Conservation (phyloP, 2,329 filamentous ascomycete genomes). For the Fusarium citri region DNA sequence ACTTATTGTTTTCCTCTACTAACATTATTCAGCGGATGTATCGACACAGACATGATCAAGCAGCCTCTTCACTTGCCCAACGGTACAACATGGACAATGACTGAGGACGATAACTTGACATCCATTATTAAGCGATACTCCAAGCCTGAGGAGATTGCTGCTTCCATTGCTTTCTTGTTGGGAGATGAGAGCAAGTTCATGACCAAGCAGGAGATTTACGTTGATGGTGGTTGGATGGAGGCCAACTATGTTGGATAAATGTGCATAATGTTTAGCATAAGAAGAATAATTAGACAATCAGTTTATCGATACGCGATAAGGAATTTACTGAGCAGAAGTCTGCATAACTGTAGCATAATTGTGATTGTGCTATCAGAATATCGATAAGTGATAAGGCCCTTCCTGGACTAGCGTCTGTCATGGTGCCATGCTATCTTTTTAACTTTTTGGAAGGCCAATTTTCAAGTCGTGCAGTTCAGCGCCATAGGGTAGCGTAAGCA, state of each 20-base stretch:
- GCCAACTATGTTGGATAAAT: conserved; percentile 37
- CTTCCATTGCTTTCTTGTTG: conserved; percentile 48
- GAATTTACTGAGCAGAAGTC: not conserved
- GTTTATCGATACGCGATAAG: not conserved
- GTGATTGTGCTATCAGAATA: not conserved
- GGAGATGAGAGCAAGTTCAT: conserved; percentile 50
- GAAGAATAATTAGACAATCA: not conserved
- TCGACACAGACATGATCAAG: conserved; percentile 47
- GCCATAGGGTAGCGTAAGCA: not conserved
- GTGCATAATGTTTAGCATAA: not conserved
- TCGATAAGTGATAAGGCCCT: not conserved
- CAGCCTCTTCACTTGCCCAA: conserved; percentile 44
- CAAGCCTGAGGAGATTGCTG: conserved; percentile 47
- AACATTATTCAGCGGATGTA: conserved; percentile 36
- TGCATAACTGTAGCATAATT: not conserved
- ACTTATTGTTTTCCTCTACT: accelerated
- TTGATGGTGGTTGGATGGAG: conserved; percentile 49
- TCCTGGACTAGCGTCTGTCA: not conserved
- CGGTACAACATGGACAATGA: conserved; percentile 44
- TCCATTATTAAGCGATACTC: conserved; percentile 46
- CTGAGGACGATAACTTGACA: conserved; percentile 40
- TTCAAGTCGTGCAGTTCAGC: no score
- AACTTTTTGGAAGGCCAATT: no score
- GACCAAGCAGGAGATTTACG: conserved; percentile 45
- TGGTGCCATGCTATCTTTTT: no score